Conservation (phyloP, 2,329 filamentous ascomycete species). For the Aureobasidium sp. region DNA sequence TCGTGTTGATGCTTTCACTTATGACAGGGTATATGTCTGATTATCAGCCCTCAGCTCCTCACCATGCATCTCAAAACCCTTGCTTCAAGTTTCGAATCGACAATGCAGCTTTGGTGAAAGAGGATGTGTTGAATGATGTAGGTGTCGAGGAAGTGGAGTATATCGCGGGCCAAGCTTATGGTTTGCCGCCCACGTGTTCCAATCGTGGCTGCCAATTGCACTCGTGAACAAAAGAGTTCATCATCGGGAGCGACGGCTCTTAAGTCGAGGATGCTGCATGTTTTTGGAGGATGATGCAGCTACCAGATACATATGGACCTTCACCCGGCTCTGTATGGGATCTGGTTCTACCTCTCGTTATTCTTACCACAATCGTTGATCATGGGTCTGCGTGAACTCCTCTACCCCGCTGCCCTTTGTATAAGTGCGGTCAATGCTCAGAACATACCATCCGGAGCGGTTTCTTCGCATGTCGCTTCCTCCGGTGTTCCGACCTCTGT, state of each 20-base stretch:
- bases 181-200: conserved; percentile 1
- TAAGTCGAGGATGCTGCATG: neutral
- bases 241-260: neutral
- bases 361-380: conserved; percentile 3
- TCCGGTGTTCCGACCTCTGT: conserved; percentile 45
- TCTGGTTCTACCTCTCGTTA: neutral
- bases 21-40: neutral
- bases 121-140: neutral
- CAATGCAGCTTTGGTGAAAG: neutral
- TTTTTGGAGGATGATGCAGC: no score
- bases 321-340: neutral
- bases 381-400: neutral
- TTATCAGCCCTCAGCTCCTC: neutral
- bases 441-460: conserved; percentile 13
- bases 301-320: neutral
- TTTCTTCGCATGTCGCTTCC: conserved; percentile 35
- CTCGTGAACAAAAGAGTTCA: neutral
- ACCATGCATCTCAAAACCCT: neutral
- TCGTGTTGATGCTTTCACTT: neutral
- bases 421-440: conserved; percentile 1
- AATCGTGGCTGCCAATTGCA: conserved; percentile 5
- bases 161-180: neutral
- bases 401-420: neutral
- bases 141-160: neutral
- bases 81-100: neutral